Percentiles rank a stretch among this genome's conserved stretches.
Conservation (phyloP, 257 asterid species). For the Ilex asprella region DNA sequence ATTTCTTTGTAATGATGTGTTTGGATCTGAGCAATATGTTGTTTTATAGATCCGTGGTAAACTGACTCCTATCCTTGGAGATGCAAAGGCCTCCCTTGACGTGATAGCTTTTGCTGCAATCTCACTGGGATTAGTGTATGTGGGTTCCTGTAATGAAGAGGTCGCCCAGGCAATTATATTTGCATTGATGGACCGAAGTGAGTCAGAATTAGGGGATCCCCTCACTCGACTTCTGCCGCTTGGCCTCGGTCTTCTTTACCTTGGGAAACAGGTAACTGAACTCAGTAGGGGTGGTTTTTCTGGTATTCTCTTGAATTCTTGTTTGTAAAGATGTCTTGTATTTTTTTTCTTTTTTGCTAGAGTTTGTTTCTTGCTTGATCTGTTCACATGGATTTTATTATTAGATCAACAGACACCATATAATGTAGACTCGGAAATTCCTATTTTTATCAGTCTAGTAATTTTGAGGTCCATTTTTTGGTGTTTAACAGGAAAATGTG, state of each 20-base stretch:
- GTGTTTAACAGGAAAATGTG: slow-evolving; percentile 58
- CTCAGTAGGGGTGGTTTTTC: not conserved
- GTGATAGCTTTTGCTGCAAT: slow-evolving; percentile 89
- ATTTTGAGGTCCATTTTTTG: slow-evolving; percentile 1
- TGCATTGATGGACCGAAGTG: slow-evolving; percentile 86
- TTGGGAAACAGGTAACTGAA: slow-evolving; percentile 80
- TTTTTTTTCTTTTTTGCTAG: not conserved
- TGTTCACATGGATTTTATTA: not conserved
- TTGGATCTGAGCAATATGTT: not conserved
- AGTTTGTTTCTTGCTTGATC: not conserved
- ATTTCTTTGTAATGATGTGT: no score
- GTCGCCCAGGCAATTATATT: slow-evolving; percentile 82
- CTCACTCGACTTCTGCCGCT: slow-evolving; percentile 77
- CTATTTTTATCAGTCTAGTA: no score
- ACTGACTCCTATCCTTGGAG: slow-evolving; percentile 69
- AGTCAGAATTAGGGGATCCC: slow-evolving; percentile 79
- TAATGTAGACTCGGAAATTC: no score
- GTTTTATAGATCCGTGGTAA: slow-evolving; percentile 49
- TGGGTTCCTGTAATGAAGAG: slow-evolving; percentile 91
- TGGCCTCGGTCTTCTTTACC: slow-evolving; percentile 92
- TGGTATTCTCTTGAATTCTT: slow-evolving; percentile 1
- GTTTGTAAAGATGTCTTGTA: no score
- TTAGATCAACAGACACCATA: no score
- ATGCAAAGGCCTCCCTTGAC: slow-evolving; percentile 69
- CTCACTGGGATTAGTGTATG: slow-evolving; percentile 78